Conservation (phyloP, 345 rosid species). For the Limnanthes douglasii region DNA sequence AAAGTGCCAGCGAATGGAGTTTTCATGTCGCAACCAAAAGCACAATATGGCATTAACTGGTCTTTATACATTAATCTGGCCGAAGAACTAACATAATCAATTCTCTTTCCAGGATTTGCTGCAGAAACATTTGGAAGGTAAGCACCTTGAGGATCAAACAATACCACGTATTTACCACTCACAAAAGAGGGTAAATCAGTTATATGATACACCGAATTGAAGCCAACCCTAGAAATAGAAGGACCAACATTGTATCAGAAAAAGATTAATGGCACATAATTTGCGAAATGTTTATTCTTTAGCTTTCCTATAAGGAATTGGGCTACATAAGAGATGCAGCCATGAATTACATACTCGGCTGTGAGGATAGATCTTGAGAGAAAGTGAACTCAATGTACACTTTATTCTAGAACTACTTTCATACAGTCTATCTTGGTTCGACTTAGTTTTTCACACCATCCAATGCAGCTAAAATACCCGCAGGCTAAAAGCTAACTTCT, state of each 20-base stretch:
- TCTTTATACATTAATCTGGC: constrained; percentile 52
- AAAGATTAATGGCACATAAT: neutral
- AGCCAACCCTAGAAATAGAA: constrained; percentile 52
- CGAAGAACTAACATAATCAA: constrained; percentile 60
- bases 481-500: too few relatives aligned
- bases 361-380: too few relatives aligned
- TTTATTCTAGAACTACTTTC: too few relatives aligned
- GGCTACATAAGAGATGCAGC: too few relatives aligned
- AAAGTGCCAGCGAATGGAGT: constrained; percentile 58
- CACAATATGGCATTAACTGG: constrained; percentile 77
- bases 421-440: too few relatives aligned
- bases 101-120: constrained; percentile 89
- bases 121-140: constrained; percentile 74
- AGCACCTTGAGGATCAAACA: constrained; percentile 88
- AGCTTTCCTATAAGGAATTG: too few relatives aligned
- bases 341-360: too few relatives aligned
- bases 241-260: constrained; percentile 7
- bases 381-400: too few relatives aligned
- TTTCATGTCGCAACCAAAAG: constrained; percentile 88
- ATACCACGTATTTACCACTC: constrained; percentile 68
- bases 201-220: constrained; percentile 90
- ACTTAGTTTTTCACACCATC: too few relatives aligned
- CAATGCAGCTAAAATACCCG: too few relatives aligned
- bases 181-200: constrained; percentile 94
- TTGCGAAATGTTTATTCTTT: too few relatives aligned